Percentiles rank a stretch among this genome's conserved stretches.
These are phyloP conservation scores for Chrysosporium keratinophilum DNA, from an alignment of 2,329 filamentous ascomycete species.

Conservation along the genomic window DNA sequence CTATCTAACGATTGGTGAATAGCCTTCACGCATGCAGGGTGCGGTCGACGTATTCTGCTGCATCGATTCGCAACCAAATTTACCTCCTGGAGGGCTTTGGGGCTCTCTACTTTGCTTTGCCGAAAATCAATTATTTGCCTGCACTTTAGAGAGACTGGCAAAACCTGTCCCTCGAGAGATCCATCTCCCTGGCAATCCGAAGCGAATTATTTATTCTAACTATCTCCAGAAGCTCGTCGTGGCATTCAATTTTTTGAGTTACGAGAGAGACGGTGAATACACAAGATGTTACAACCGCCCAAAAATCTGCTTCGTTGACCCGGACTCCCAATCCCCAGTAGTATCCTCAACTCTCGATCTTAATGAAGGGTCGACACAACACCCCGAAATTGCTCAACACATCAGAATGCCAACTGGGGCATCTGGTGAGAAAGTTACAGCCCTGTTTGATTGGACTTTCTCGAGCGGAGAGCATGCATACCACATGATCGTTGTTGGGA, in stretches of 20 bases:
- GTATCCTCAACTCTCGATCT: slow-evolving; percentile 6
- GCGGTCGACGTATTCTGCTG: slow-evolving; percentile 29
- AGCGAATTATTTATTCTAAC: slow-evolving; percentile 37
- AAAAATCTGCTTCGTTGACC: slow-evolving; percentile 32
- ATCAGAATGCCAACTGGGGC: slow-evolving; percentile 25
- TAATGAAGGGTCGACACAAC: background rate
- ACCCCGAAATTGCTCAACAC: slow-evolving; percentile 7
- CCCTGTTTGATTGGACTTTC: slow-evolving; percentile 35
- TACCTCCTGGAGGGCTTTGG: slow-evolving; percentile 23
- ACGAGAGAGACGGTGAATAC: slow-evolving; percentile 22
- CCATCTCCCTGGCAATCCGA: slow-evolving; percentile 33
- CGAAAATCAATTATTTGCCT: slow-evolving; percentile 39
- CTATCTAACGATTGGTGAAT: slow-evolving; percentile 10
- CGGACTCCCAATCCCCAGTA: slow-evolving; percentile 19
- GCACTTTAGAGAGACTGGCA: slow-evolving; percentile 36
- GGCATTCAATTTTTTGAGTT: slow-evolving; percentile 31
- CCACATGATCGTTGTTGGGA: slow-evolving; percentile 35
- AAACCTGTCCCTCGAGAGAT: slow-evolving; percentile 35
- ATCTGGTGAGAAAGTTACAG: slow-evolving; percentile 34
- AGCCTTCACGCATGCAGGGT: slow-evolving; percentile 32
- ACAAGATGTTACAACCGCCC: slow-evolving; percentile 27
- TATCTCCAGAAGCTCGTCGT: slow-evolving; percentile 41
- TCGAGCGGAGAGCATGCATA: slow-evolving; percentile 28
- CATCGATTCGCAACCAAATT: slow-evolving; percentile 22
- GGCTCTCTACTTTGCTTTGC: slow-evolving; percentile 41